A percentile compares a stretch with the other conserved stretches of the same genome.
Evolutionary conservation across 495 filamentous ascomycete species (phyloP).

Genomic region (Penicillium chermesinum): DNA sequence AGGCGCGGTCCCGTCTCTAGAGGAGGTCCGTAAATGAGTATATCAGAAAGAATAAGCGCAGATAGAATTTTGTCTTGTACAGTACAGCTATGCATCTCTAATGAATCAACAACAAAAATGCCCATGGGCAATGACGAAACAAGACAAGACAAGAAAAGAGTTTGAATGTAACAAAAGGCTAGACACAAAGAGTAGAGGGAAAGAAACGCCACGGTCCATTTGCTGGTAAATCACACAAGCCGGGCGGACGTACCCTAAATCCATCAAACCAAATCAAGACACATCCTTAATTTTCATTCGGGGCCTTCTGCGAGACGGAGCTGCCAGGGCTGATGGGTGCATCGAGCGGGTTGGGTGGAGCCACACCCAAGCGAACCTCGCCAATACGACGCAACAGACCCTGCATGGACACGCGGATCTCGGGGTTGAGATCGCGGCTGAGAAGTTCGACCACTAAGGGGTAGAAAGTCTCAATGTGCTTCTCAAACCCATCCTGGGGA

Average conservation of each 20-base stretch:
- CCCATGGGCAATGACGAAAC: constrained; percentile 4
- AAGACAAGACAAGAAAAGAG: constrained; percentile 3
- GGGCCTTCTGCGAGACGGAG: constrained; percentile 30
- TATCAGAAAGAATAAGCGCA: constrained; percentile 1
- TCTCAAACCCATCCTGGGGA: constrained; percentile 75
- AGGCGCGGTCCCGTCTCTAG: constrained; percentile 36
- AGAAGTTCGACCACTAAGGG: constrained; percentile 81
- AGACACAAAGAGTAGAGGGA: constrained; percentile 6
- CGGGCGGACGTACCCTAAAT: constrained; percentile 34
- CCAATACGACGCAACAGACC: constrained; percentile 72
- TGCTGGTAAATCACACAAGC: constrained; percentile 18
- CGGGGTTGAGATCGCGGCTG: constrained; percentile 69
- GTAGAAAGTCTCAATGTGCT: constrained; percentile 77
- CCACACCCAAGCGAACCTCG: constrained; percentile 70
- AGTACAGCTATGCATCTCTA: constrained; percentile 31
- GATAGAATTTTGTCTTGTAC: constrained; percentile 19
- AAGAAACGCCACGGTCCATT: constrained; percentile 16
- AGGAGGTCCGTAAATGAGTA: constrained; percentile 30
- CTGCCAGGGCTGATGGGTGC: constrained; percentile 44
- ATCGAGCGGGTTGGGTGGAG: constrained; percentile 29
- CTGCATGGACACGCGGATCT: constrained; percentile 72
- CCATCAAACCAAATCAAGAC: constrained; percentile 9
- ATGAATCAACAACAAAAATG: constrained; percentile 11
- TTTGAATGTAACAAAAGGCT: constrained; percentile 6
- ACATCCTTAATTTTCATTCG: constrained; percentile 24